Percentiles rank a stretch among this genome's conserved stretches.
Evolutionary conservation across 345 rosid genomes (phyloP).

Genomic region (Rhodomyrtus tomentosa): DNA sequence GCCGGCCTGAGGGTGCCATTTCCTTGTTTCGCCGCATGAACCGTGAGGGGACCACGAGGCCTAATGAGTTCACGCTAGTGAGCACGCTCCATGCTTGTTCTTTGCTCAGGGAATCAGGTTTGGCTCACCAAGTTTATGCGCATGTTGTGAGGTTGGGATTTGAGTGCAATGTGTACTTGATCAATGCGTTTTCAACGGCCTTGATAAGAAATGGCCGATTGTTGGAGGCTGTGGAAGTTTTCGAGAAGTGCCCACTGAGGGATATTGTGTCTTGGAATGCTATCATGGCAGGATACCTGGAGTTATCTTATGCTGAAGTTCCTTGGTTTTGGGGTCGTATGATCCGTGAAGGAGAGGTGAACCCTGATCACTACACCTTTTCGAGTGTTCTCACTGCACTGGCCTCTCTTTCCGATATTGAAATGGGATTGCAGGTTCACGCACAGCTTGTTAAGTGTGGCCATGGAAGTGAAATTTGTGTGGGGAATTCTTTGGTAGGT

Average conservation of each 20-base stretch:
- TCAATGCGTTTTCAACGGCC: slow-evolving; percentile 36
- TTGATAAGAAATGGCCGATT: slow-evolving; percentile 29
- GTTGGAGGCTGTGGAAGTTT: slow-evolving; percentile 27
- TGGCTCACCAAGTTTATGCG: slow-evolving; percentile 21
- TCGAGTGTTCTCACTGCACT: slow-evolving; percentile 31
- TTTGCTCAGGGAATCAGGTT: slow-evolving; percentile 5
- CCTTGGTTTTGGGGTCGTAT: slow-evolving; percentile 31
- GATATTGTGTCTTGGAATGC: slow-evolving; percentile 51
- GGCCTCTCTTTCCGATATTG: slow-evolving; percentile 18
- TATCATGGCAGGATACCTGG: slow-evolving; percentile 36
- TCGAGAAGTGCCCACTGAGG: slow-evolving; percentile 14
- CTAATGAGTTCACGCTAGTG: slow-evolving; percentile 42
- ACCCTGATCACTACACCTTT: slow-evolving; percentile 39
- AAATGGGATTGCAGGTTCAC: slow-evolving; percentile 43
- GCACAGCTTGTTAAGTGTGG: slow-evolving; percentile 38
- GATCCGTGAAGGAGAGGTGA: slow-evolving; percentile 21
- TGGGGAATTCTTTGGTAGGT: slow-evolving; percentile 35
- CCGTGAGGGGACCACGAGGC: slow-evolving; percentile 12
- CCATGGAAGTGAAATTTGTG: slow-evolving; percentile 26
- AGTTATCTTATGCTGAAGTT: slow-evolving; percentile 11
- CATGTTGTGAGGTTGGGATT: slow-evolving; percentile 22
- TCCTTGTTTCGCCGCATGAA: slow-evolving; percentile 22
- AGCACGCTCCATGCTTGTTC: slow-evolving; percentile 38
- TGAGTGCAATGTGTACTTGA: slow-evolving; percentile 24
- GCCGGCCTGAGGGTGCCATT: slow-evolving; percentile 15